Evolutionary conservation across 1,284 basidiomycete species (phyloP), one percentile per base, ranked within the genome.

Genomic region (Austroboletus novae-zelandiae): DNA sequence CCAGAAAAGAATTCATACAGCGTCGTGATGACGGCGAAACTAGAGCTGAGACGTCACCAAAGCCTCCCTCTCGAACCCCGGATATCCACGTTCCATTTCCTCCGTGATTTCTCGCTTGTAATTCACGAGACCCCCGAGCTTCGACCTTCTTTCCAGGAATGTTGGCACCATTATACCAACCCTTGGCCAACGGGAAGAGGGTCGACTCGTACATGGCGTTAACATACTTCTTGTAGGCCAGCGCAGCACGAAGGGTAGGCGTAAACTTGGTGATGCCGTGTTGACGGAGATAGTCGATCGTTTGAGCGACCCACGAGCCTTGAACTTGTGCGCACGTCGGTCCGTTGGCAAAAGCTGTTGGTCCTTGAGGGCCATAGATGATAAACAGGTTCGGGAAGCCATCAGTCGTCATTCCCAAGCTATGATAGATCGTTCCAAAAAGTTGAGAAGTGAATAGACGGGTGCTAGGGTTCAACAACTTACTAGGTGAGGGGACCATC

Each of bases 361-460:
- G 59, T 20, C 47, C 61, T 1, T 61, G 61, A 1, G 61, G 51
- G 5, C 61, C 57, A 3, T 55, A 47, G 29, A 46, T 39, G 13
- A 57, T 50, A 29, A 30, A 64, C 0, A 61, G 27, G 41, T 61
- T 60, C 8, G 49, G 61, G 29, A 64, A 59, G 23, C 64, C 54
- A 15, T 60, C 57, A 3, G 60, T 43, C 6, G 59, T 45, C 56
- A 61, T 45, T 11, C 59, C 53, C 3, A 63, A 39, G n/a, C 60
- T 40, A 45, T 15, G 0, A n/a, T 2, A 9, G n/a, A 8, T 17
- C 3, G 4, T 20, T 6, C 17, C n/a, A 40, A 13, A 5, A 5
- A 37, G 17, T 4, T 23, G 20, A 23, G 20, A n/a, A 13, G 32
- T 8, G 9, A 4, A 20, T 2, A 14, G 27, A 3, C 31, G 31